phyloP scores from a whole-genome alignment of 345 rosid species.

The Viola odorata region DNA sequence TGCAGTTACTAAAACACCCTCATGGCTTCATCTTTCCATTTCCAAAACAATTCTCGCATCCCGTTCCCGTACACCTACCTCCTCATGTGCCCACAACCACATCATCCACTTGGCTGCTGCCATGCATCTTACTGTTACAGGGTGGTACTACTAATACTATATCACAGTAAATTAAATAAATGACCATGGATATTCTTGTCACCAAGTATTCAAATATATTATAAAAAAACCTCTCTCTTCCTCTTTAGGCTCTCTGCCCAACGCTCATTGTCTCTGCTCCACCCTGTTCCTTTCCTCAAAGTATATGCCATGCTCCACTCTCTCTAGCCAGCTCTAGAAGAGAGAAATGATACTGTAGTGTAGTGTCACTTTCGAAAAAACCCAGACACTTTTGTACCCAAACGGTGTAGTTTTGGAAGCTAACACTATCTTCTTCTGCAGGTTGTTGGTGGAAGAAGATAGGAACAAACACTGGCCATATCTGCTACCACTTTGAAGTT shows the following conservation, averaged over 20 bases:
- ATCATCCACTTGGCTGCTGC: too few relatives aligned
- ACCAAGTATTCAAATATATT: too few relatives aligned
- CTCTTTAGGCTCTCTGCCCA: slow-evolving; percentile 27
- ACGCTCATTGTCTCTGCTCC: slow-evolving; percentile 14
- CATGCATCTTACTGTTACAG: too few relatives aligned
- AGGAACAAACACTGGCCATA: too few relatives aligned
- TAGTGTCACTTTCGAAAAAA: not conserved
- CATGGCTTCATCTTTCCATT: not conserved
- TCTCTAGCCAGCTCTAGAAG: not conserved
- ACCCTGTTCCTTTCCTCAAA: slow-evolving; percentile 4
- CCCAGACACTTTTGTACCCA: not conserved
- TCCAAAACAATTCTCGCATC: not conserved
- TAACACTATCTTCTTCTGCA: not conserved
- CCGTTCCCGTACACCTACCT: too few relatives aligned
- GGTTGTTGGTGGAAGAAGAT: not conserved
- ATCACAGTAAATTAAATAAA: too few relatives aligned
- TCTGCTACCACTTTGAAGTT: not conserved
- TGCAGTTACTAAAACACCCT: slow-evolving; percentile 23
- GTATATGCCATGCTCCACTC: not conserved
- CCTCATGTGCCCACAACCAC: too few relatives aligned
- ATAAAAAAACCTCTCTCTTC: too few relatives aligned
- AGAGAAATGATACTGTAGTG: not conserved
- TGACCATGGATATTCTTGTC: too few relatives aligned
- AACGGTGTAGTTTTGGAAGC: not conserved
- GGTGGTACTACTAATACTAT: not conserved